These are phyloP conservation scores for Cryptococcus sp. DNA, from an alignment of 1,284 basidiomycete species.

Conservation along the genomic window DNA sequence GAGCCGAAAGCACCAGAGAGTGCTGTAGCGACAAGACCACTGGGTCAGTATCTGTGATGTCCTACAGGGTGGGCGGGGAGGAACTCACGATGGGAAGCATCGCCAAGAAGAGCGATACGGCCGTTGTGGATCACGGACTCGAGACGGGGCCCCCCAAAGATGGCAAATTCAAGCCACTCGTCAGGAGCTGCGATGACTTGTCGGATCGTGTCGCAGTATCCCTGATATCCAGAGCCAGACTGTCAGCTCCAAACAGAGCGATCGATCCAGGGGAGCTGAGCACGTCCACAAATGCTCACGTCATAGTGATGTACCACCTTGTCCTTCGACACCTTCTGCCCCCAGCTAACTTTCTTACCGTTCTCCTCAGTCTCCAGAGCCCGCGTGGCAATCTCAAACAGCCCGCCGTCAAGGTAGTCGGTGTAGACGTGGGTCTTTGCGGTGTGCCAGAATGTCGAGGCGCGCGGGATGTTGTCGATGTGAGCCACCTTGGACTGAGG, in stretches of 20 bases:
- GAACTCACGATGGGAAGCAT: constrained; percentile 31
- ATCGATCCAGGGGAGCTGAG: background rate
- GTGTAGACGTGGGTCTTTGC: constrained; percentile 22
- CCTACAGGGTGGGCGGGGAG: background rate
- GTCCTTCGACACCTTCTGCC: constrained; percentile 13
- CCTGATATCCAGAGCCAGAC: constrained; percentile 4
- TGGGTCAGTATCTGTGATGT: background rate
- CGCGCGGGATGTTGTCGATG: constrained; percentile 16
- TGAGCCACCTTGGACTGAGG: constrained; percentile 15
- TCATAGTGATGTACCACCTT: constrained; percentile 23
- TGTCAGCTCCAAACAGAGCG: background rate
- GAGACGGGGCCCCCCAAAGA: constrained; percentile 30
- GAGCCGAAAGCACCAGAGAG: constrained; percentile 25
- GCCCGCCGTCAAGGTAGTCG: constrained; percentile 14
- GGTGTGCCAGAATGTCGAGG: constrained; percentile 21
- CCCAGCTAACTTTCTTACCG: constrained; percentile 29
- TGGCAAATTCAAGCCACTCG: constrained; percentile 33
- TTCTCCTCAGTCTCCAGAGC: constrained; percentile 16
- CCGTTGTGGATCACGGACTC: constrained; percentile 18
- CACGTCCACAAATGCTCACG: constrained; percentile 5
- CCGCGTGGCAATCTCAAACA: constrained; percentile 21
- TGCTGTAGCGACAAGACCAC: constrained; percentile 5
- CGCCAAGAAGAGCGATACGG: constrained; percentile 28
- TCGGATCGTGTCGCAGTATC: constrained; percentile 24
- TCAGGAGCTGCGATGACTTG: constrained; percentile 23